phyloP scores from a whole-genome alignment of 2,329 filamentous ascomycete genomes.

The Aspergillus chevalieri region DNA sequence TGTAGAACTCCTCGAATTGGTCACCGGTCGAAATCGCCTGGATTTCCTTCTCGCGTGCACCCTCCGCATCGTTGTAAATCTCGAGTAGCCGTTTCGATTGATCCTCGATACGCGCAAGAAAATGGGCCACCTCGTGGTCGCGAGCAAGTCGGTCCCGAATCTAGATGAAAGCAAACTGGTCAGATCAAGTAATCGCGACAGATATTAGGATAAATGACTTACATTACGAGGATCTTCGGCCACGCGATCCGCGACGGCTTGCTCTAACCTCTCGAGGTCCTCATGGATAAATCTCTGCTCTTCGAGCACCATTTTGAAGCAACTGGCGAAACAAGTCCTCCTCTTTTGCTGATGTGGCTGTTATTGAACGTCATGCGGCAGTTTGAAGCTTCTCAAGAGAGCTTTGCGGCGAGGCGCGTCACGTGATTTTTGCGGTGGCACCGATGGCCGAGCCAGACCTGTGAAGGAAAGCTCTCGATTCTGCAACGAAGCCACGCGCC shows the following conservation, averaged over 20 bases:
- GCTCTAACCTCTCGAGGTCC: conserved; percentile 92
- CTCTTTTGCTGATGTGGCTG: not conserved
- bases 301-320: conserved; percentile 67
- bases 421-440: conserved; percentile 19
- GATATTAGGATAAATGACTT: conserved; percentile 32
- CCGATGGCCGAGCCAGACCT: conserved; percentile 18
- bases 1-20: conserved; percentile 85
- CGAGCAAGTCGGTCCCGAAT: conserved; percentile 82
- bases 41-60: conserved; percentile 68
- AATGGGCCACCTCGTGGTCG: conserved; percentile 85
- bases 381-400: conserved; percentile 10
- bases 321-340: not conserved
- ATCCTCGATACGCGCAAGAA: conserved; percentile 78
- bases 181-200: conserved; percentile 3
- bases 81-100: conserved; percentile 75
- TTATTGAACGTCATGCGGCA: conserved; percentile 1
- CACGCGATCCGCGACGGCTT: conserved; percentile 84
- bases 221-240: conserved; percentile 84
- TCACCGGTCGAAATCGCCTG: conserved; percentile 79
- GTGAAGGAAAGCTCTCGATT: conserved; percentile 8
- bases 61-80: conserved; percentile 76
- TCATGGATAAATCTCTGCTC: conserved; percentile 92
- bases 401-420: conserved; percentile 19
- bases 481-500: not conserved
- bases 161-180: conserved; percentile 41